Conservation (phyloP, 139 green algal genomes). For the Coccomyxa sp. region DNA sequence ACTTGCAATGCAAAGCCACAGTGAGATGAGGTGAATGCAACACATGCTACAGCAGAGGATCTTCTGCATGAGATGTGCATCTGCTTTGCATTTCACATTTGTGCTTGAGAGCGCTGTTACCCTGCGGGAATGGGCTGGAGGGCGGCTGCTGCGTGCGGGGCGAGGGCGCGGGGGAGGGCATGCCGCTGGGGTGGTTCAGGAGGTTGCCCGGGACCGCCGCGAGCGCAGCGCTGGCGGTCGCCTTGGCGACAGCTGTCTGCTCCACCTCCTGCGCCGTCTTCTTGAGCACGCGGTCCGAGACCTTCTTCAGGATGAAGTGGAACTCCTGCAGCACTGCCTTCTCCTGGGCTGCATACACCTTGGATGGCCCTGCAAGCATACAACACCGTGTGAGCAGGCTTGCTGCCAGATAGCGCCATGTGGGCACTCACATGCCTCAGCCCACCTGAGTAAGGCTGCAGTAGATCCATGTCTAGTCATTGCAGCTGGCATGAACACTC, state of each 20-base stretch:
- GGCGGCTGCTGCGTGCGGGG: neutral
- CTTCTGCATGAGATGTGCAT: neutral
- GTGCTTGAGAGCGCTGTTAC: neutral
- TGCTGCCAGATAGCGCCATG: neutral
- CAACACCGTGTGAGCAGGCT: neutral
- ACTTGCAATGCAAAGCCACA: too few relatives aligned
- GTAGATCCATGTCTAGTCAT: neutral
- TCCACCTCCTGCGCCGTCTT: conserved; percentile 3
- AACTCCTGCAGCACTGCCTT: conserved; percentile 23
- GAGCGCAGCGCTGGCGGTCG: neutral
- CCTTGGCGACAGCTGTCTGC: neutral
- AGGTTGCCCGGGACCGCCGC: neutral
- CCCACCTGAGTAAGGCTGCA: neutral
- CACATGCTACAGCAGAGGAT: neutral
- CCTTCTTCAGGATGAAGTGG: conserved; percentile 9
- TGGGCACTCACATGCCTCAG: neutral
- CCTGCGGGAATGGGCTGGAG: neutral
- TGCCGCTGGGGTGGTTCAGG: neutral
- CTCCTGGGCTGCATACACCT: conserved; percentile 14
- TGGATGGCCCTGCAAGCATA: neutral
- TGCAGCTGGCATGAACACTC: neutral
- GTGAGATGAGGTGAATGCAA: too few relatives aligned
- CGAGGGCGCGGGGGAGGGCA: neutral
- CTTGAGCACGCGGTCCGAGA: conserved; percentile 4
- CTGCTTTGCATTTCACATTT: neutral